These are phyloP conservation scores for Helenozyma baotianmanensis DNA, from an alignment of 805 yeast species.

Conservation along the genomic window DNA sequence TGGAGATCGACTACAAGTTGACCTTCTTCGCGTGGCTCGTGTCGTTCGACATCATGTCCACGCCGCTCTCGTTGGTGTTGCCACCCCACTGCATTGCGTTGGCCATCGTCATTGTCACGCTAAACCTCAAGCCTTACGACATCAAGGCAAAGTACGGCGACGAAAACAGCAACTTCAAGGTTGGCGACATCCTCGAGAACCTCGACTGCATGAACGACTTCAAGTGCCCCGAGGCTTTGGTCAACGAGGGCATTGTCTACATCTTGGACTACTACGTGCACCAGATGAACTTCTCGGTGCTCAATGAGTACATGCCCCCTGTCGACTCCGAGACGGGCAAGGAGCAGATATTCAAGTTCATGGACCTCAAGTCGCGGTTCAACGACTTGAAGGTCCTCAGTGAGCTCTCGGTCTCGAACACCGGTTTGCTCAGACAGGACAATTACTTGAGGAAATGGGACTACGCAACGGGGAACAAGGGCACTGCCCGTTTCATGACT, in stretches of 20 bases:
- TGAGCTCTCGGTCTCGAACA: conserved; percentile 24
- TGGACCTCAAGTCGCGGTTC: conserved; percentile 41
- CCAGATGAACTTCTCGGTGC: conserved; percentile 46
- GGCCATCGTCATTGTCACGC: conserved; percentile 59
- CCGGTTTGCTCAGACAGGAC: conserved; percentile 36
- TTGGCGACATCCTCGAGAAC: conserved; percentile 25
- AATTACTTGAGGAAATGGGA: conserved; percentile 45
- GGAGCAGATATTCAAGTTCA: conserved; percentile 42
- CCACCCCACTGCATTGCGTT: conserved; percentile 77
- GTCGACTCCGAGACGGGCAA: conserved; percentile 36
- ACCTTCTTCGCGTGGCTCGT: conserved; percentile 69
- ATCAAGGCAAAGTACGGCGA: conserved; percentile 20
- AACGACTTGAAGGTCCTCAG: conserved; percentile 34
- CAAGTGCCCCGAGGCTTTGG: conserved; percentile 39
- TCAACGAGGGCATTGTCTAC: conserved; percentile 51
- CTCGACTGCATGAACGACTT: conserved; percentile 34
- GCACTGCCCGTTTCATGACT: conserved; percentile 49
- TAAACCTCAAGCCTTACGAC: conserved; percentile 40
- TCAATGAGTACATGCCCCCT: conserved; percentile 41
- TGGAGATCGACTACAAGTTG: conserved; percentile 41
- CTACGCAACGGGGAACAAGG: conserved; percentile 32
- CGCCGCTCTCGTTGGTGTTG: conserved; percentile 61
- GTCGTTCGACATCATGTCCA: conserved; percentile 65
- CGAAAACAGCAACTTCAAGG: conserved; percentile 9
- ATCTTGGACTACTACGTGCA: conserved; percentile 59